phyloP scores from a whole-genome alignment of 495 filamentous ascomycete genomes.

The Lichina pygmaea region DNA sequence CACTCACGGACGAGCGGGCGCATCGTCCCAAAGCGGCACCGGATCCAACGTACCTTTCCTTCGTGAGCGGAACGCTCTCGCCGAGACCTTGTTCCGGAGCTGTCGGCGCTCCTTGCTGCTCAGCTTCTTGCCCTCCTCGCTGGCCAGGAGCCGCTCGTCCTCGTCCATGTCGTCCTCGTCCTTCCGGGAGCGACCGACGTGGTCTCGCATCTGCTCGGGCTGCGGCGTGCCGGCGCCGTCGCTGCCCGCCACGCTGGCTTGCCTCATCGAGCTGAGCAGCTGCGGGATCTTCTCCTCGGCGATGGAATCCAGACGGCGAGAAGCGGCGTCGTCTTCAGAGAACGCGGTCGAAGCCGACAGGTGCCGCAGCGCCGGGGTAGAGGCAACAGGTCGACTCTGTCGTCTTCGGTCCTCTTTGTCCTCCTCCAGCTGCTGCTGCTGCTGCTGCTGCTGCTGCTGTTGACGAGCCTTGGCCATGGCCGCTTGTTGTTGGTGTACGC shows the following conservation, averaged over 20 bases:
- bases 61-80: slow-evolving; percentile 78
- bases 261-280: slow-evolving; percentile 59
- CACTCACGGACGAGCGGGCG: not conserved
- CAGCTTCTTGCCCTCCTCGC: slow-evolving; percentile 92
- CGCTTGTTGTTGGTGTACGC: slow-evolving; percentile 77
- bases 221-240: slow-evolving; percentile 18
- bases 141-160: slow-evolving; percentile 75
- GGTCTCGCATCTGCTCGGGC: slow-evolving; percentile 20
- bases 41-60: slow-evolving; percentile 53
- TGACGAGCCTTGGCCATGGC: slow-evolving; percentile 50
- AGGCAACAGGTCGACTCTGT: no score
- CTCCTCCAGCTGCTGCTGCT: slow-evolving; percentile 20
- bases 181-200: slow-evolving; percentile 38
- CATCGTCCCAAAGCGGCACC: not conserved
- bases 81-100: slow-evolving; percentile 92
- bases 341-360: slow-evolving; percentile 7
- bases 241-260: slow-evolving; percentile 25
- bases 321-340: slow-evolving; percentile 5
- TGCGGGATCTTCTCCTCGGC: slow-evolving; percentile 72
- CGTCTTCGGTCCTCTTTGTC: no score
- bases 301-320: slow-evolving; percentile 27
- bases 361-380: slow-evolving; percentile 11
- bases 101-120: slow-evolving; percentile 84
- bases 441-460: slow-evolving; percentile 38
- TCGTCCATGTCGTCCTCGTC: slow-evolving; percentile 97